Base-by-base conservation (phyloP, 495 filamentous ascomycete species). In the Platismatia glauca region DNA sequence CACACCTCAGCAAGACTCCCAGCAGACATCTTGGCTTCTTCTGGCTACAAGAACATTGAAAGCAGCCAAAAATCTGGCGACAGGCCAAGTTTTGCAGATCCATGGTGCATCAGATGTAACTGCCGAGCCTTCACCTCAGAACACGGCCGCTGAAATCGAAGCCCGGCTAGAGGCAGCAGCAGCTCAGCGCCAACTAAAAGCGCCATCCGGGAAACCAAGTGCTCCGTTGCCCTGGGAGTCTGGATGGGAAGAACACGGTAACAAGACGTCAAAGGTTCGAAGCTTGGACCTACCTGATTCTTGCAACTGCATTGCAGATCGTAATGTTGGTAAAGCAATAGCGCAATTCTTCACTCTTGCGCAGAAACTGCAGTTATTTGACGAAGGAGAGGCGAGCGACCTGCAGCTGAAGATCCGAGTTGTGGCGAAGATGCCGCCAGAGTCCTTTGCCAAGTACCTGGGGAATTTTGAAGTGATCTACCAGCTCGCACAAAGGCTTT, bases 401-500 rank as follows among this genome's bases (percentile, higher is more conserved):
- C 39, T 44, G 31, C 31, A n/a, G 27, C 11, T 22, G 13, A 15
- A n/a, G 20, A 43, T 60, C 27, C 27, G 31, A 0, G 58, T 24
- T 50, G 41, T 60, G 31, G 41, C 38, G 31, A 9, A 7, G n/a
- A 22, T 50, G 48, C 16, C 41, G 3, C 18, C 31, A 13, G 43
- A 20, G n/a, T 33, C 43, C n/a, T 7, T 16, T 48, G 44, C 44
- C 29, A 50, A 18, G 35, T 59, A 59, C n/a, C 20, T 59, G 7
- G 43, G 58, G 35, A 59, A 46, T n/a, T 35, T 59, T 20, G 43
- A 59, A 22, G 31, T 59, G 20, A 50, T 59, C 43, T 50, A 50
- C 35, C 31, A 37, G 43, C 37, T 50, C 34, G 27, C 39, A 7
- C 33, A 41, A 33, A 43, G 37, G n/a, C 31, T 59, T 33, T 34